These are phyloP conservation scores for Irpex rosettiformis DNA, from an alignment of 1,284 basidiomycete species.

Conservation along the genomic window DNA sequence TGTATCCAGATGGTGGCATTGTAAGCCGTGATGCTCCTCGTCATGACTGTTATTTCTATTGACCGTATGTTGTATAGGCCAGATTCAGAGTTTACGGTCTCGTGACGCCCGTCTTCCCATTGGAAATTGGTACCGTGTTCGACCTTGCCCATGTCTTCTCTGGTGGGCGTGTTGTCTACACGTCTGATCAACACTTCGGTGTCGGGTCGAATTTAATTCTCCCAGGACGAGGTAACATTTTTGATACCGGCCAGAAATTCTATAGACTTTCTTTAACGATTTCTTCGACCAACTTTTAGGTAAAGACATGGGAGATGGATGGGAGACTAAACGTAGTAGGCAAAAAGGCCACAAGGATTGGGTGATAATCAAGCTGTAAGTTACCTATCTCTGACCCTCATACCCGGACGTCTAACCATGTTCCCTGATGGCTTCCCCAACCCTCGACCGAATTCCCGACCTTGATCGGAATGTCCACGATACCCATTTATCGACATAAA, in stretches of 20 bases:
- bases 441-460: slow-evolving; percentile 8
- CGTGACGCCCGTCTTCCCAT: slow-evolving; percentile 64
- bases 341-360: slow-evolving; percentile 83
- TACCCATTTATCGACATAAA: background rate
- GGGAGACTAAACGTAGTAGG: slow-evolving; percentile 94
- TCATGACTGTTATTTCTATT: slow-evolving; percentile 7
- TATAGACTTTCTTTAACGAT: background rate
- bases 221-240: slow-evolving; percentile 71
- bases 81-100: slow-evolving; percentile 87
- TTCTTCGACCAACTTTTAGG: slow-evolving; percentile 23
- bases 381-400: slow-evolving; percentile 13
- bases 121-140: slow-evolving; percentile 46
- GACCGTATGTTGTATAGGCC: slow-evolving; percentile 46
- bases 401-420: background rate
- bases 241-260: background rate
- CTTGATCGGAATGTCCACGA: slow-evolving; percentile 7
- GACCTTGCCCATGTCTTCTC: slow-evolving; percentile 92
- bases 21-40: slow-evolving; percentile 36
- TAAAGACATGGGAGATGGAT: slow-evolving; percentile 96
- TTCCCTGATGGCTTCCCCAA: background rate
- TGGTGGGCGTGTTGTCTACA: slow-evolving; percentile 79
- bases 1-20: slow-evolving; percentile 97
- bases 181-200: slow-evolving; percentile 94
- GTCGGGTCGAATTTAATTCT: slow-evolving; percentile 88
- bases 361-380: slow-evolving; percentile 87